Conservation (phyloP, 768 basidiomycete species). For the Boletus sensibilis region DNA sequence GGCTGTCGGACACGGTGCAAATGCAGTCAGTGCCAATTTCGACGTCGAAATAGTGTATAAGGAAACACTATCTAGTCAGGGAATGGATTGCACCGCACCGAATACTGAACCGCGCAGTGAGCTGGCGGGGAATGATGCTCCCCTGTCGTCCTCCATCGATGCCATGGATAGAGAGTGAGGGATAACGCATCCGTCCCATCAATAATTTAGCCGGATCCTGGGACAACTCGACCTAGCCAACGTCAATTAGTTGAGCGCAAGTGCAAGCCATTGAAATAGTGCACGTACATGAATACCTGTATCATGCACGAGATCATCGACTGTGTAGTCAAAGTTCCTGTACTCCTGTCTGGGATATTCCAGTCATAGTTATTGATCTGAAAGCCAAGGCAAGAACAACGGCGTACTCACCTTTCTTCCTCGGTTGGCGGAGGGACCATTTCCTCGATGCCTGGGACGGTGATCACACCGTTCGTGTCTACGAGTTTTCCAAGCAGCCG, state of each 20-base stretch:
- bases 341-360: neutral
- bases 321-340: neutral
- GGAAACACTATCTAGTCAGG: neutral
- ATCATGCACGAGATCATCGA: neutral
- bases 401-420: constrained; percentile 29
- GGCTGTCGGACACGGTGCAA: constrained; percentile 32
- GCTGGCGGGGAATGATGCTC: neutral
- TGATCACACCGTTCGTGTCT: constrained; percentile 65
- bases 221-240: constrained; percentile 1
- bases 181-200: constrained; percentile 6
- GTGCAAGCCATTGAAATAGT: neutral
- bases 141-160: constrained; percentile 1
- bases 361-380: neutral
- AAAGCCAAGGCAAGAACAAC: no score
- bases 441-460: constrained; percentile 81
- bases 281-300: neutral
- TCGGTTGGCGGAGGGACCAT: constrained; percentile 68
- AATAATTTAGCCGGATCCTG: neutral
- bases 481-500: constrained; percentile 77
- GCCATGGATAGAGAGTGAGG: constrained; percentile 1
- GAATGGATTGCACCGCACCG: neutral
- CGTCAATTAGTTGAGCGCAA: neutral
- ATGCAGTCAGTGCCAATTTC: neutral
- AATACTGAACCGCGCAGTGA: constrained; percentile 3
- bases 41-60: neutral